phyloP scores from a whole-genome alignment of 768 basidiomycete species.

The Mycena albidolilacea region DNA sequence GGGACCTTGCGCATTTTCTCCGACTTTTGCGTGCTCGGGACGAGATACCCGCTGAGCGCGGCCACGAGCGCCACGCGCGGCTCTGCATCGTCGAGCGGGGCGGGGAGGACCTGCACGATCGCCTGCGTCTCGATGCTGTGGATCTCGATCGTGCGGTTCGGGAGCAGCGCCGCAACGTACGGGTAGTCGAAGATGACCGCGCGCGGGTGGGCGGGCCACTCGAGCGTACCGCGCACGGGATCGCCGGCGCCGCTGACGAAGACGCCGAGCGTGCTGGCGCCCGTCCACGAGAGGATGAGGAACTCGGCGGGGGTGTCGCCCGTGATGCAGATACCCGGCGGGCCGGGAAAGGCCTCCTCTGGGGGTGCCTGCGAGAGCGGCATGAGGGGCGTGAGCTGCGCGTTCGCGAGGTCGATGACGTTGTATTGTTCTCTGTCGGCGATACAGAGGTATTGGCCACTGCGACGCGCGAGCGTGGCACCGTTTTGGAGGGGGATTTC shows the following conservation, averaged over 20 bases:
- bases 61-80: conserved; percentile 54
- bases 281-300: conserved; percentile 89
- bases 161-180: conserved; percentile 82
- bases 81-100: conserved; percentile 51
- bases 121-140: conserved; percentile 84
- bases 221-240: conserved; percentile 90
- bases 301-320: conserved; percentile 77
- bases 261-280: conserved; percentile 83
- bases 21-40: conserved; percentile 65
- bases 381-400: conserved; percentile 79
- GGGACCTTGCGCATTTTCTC: conserved; percentile 61
- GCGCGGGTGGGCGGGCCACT: conserved; percentile 85
- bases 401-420: conserved; percentile 82
- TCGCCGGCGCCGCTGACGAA: conserved; percentile 90
- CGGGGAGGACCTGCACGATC: conserved; percentile 78
- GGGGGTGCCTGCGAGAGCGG: conserved; percentile 82
- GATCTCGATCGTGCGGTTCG: conserved; percentile 84
- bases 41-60: conserved; percentile 61
- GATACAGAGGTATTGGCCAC: conserved; percentile 76
- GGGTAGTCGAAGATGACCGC: conserved; percentile 84
- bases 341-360: conserved; percentile 56
- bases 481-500: conserved; percentile 80
- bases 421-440: conserved; percentile 83
- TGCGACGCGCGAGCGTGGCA: conserved; percentile 71
- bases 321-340: conserved; percentile 84